Base-by-base conservation (phyloP, 306 rosid species). In the Hippophae rhamnoides region DNA sequence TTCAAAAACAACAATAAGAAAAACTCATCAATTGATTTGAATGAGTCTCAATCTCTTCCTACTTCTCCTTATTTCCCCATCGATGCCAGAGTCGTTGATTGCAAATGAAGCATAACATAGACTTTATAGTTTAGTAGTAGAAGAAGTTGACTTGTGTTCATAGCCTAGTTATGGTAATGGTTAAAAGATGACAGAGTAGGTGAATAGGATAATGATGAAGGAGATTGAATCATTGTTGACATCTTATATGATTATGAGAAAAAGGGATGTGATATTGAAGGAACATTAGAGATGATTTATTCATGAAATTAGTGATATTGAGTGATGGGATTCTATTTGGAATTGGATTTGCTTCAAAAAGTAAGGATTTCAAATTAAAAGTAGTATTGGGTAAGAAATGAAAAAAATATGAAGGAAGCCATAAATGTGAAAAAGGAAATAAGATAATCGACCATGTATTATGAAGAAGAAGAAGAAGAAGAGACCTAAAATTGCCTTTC, bases 21-120 rank as follows among this genome's bases (percentile, higher is more conserved):
- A 18, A 12, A 13, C 8, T 7, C 68, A 47, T 18, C 52, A 67
- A 0, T 57, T 3, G 38, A 27, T 2, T 27, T 3, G 38, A 27
- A 27, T 3, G 38, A 27, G 38, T 27, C 38, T 27, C 38, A 27
- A 2, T 27, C 52, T 13, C 65, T 13, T n/a, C 26, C 38, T 7
- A 51, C 68, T 27, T 54, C 2, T 50, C 72, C 38, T 66, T 72
- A 9, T 82, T 86, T 0, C 82, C 72, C 41, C 82, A 83, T 0
- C 82, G 94, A 1, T 27, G 38, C 38, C 6, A 63, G 84, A 56
- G 93, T 83, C 9, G 93, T 92, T 0, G 4, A 60, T 54, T 18
- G 82, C 7, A 6, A 70, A 73, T 2, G 77, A 69, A 48, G 70
- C 49, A 27, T 69, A 74, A 54, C 57, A 78, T n/a, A 73, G 46